Conservation (phyloP, 73 alveolate species). For the Paramecium biaurelia region DNA sequence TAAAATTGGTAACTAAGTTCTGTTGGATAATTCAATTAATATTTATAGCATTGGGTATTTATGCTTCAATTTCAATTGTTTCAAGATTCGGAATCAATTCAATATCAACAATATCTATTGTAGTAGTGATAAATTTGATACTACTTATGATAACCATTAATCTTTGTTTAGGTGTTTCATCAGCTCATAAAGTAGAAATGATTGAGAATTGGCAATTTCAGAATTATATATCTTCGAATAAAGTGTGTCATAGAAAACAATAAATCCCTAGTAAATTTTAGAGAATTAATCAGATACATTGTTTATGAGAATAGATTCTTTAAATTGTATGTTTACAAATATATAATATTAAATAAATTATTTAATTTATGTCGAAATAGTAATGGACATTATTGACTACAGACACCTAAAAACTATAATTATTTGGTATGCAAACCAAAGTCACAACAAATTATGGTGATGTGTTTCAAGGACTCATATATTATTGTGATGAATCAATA, state of each 20-base stretch:
- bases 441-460: slow-evolving; percentile 19
- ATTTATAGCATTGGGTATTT: neutral
- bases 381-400: neutral
- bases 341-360: neutral
- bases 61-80: neutral
- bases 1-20: neutral
- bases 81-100: neutral
- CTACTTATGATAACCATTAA: neutral
- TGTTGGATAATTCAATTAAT: neutral
- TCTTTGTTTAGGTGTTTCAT: neutral
- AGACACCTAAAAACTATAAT: neutral
- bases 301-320: neutral
- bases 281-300: neutral
- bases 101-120: neutral
- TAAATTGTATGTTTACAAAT: neutral
- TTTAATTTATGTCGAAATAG: slow-evolving; percentile 10
- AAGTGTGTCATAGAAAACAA: neutral
- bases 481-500: slow-evolving; percentile 13
- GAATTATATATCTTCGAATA: neutral
- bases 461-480: neutral
- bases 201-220: neutral
- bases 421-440: neutral
- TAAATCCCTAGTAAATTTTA: neutral
- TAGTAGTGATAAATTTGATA: neutral
- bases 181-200: neutral